Evolutionary conservation across 164 flowering plant genomes (phyloP), one percentile per base, ranked within the genome.

Genomic region (Stephania yunnanensis): DNA sequence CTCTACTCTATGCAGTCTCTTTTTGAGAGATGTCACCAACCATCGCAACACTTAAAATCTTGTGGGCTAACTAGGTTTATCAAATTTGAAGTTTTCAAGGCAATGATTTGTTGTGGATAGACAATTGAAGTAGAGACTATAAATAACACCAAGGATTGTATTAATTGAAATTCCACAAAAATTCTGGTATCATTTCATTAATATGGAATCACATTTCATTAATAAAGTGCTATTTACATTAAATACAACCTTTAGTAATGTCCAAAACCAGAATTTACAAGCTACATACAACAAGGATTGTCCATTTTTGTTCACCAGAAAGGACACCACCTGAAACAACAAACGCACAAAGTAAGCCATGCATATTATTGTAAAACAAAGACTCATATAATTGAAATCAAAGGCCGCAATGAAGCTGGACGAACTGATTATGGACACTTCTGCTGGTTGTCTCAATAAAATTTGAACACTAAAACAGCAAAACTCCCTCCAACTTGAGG

Each of bases 271-370:
- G 11, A 48, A 73, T 73, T 50, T 76, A 76, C 76, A 76, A 20
- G 4, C 31, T 31, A 73, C 73, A 70, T 80, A 77, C 78, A 75
- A 75, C 12, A 29, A 10, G 45, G 12, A 31, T 1, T 45, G 61
- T 45, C 71, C 13, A 64, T 42, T 42, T 2, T 42, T 2, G 58
- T 6, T 87, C 83, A 93, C 97, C 97, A 93, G 70, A 93, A 93
- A 12, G 97, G 95, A 76, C 97, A 93, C 97, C 97, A 93, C 92
- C 97, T 93, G 94, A 76, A 85, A 84, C 78, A 71, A 68, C 66
- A 7, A 48, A 78, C 19, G n/a, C 4, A 58, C n/a, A n/a, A 1
- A 64, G 19, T 17, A 8, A 48, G 53, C 10, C 13, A 12, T 12
- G 53, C 53, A 48, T 12, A 48, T 48, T 48, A 8, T 48, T 48